Evolutionary conservation across 2,329 filamentous ascomycete genomes (phyloP), one percentile per base, ranked within the genome.

Genomic region (Blastomyces gilchristii): DNA sequence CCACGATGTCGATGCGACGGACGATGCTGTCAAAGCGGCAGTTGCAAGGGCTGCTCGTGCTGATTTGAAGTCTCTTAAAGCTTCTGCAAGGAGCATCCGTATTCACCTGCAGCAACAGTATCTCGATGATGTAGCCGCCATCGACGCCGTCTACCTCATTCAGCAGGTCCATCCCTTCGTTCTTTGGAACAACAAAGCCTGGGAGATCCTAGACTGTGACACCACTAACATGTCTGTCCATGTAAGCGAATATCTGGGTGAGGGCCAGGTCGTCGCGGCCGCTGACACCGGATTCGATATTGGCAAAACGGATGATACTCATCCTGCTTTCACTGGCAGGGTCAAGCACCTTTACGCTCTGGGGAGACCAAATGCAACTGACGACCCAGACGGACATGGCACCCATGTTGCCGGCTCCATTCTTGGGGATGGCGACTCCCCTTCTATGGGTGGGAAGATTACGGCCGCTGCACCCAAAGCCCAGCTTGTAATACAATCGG

Each of bases 361-460:
- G 22, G 64, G 66, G 43, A 58, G 63, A 3, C 18, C 41, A 4
- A 28, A 54, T 14, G 61, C 56, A 28, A 16, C 62, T 9, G 65
- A 68, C 43, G 65, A 68, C 37, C 61, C 65, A 9, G 60, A 66
- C 37, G 69, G 67, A 2, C 69, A 70, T 52, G 69, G 69, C 22
- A 69, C 69, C 1, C 68, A 70, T 54, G 69, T 70, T 14, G 65
- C 66, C 43, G 68, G 65, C 16, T 69, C 67, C 11, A 65, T 67
- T 16, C 65, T 70, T 25, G 69, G 69, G 22, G 63, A 65, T 34
- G 67, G 67, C 16, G 16, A 47, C 2, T 62, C 65, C 0, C 50
- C 52, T 16, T 43, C 60, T 18, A 67, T 67, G 65, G 65, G 65
- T 5, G 65, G 64, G 37, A 50, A 53, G 59, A 66, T 69, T 31